Percentiles rank a stretch among this genome's conserved stretches.
phyloP scores from a whole-genome alignment of 495 filamentous ascomycete genomes.

The Mycothermus thermophilus region DNA sequence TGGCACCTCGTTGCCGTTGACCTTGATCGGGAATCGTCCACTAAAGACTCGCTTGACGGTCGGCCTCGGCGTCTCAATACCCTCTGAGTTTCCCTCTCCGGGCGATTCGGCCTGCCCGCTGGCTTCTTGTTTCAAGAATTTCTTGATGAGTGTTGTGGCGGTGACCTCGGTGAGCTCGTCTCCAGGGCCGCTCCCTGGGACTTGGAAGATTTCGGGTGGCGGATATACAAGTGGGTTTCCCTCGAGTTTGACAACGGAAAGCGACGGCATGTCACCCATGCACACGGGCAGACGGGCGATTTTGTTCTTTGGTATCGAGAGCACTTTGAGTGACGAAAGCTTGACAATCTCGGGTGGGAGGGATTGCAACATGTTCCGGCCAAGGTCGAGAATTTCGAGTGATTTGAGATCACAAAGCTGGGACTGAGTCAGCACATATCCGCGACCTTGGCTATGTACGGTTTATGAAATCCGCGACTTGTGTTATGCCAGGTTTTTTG shows the following conservation, averaged over 20 bases:
- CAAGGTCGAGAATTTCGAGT: slow-evolving; percentile 84
- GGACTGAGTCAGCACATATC: slow-evolving; percentile 10
- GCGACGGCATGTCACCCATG: slow-evolving; percentile 73
- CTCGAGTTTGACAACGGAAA: slow-evolving; percentile 75
- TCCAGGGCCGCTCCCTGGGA: slow-evolving; percentile 30
- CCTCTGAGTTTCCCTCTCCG: slow-evolving; percentile 52
- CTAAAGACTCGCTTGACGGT: slow-evolving; percentile 60
- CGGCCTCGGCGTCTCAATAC: slow-evolving; percentile 52
- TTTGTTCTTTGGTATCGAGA: slow-evolving; percentile 71
- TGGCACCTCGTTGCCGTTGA: slow-evolving; percentile 45
- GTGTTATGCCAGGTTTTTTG: too few relatives aligned
- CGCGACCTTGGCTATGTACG: too few relatives aligned
- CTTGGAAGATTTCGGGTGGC: slow-evolving; percentile 43
- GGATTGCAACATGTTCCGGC: slow-evolving; percentile 63
- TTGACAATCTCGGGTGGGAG: slow-evolving; percentile 70
- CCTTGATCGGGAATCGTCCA: slow-evolving; percentile 73
- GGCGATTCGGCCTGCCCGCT: slow-evolving; percentile 45
- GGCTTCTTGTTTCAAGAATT: slow-evolving; percentile 49
- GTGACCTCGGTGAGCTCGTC: slow-evolving; percentile 43
- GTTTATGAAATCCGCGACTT: too few relatives aligned
- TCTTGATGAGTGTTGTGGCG: slow-evolving; percentile 61
- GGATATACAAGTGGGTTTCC: slow-evolving; percentile 70
- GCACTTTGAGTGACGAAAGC: slow-evolving; percentile 59
- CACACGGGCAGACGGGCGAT: slow-evolving; percentile 71
- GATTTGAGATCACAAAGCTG: slow-evolving; percentile 64